These are phyloP conservation scores for Pseudogymnoascus sp. DNA, from an alignment of 2,329 filamentous ascomycete species.

Conservation along the genomic window DNA sequence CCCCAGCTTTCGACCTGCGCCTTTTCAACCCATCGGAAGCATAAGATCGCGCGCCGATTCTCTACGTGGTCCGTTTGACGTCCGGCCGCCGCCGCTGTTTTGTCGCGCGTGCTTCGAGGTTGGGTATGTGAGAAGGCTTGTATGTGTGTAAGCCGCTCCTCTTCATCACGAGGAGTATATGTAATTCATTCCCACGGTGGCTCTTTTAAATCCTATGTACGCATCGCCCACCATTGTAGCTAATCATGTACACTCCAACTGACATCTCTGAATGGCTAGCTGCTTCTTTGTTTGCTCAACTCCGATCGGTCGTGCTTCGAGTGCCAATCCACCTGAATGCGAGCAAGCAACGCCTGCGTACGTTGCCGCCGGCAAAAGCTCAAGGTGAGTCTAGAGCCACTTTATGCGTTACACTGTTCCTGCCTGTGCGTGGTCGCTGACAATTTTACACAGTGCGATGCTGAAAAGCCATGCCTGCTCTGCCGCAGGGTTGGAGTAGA, in stretches of 20 bases:
- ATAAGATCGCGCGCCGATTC: not conserved
- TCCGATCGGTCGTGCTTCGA: not conserved
- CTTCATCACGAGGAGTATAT: not conserved
- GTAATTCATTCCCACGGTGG: not conserved
- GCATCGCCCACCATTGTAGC: not conserved
- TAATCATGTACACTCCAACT: not conserved
- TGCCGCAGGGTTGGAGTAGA: not conserved
- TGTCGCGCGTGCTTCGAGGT: not conserved
- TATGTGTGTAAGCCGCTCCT: not conserved
- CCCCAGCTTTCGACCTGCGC: not conserved
- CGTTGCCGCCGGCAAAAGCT: not conserved
- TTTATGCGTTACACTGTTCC: not conserved
- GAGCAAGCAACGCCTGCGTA: not conserved
- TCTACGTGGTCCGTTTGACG: not conserved
- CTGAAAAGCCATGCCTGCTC: not conserved
- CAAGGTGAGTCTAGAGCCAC: not conserved
- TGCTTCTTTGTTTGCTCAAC: not conserved
- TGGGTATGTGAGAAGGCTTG: not conserved
- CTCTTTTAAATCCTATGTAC: not conserved
- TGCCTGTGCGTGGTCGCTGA: not conserved
- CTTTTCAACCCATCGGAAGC: not conserved
- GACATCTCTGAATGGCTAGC: not conserved
- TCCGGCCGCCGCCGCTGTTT: not conserved
- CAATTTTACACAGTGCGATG: not conserved
- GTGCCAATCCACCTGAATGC: not conserved